Conservation (phyloP, 192 early-diverging fungal genomes). For the Rhizophlyctis rosea region DNA sequence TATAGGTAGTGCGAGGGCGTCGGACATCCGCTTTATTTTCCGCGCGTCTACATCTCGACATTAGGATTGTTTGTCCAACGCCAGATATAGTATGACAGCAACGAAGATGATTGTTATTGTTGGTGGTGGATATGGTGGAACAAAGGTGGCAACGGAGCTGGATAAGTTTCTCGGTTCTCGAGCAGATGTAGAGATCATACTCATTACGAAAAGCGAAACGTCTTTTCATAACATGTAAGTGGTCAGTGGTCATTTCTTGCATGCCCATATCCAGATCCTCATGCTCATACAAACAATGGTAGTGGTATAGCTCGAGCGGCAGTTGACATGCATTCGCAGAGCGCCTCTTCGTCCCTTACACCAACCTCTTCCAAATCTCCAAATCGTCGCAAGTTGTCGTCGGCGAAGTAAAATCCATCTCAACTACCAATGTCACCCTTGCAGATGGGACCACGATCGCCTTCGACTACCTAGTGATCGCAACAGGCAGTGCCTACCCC, state of each 20-base stretch:
- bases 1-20: too few species aligned
- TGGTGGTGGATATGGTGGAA: conserved; percentile 3
- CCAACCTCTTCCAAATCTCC: conserved; percentile 29
- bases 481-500: conserved; percentile 59
- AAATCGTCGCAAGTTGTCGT: conserved; percentile 43
- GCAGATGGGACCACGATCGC: conserved; percentile 44
- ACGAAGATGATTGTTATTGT: conserved; percentile 3
- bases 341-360: conserved; percentile 40
- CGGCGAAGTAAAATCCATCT: conserved; percentile 38
- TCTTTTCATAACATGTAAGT: conserved; percentile 2
- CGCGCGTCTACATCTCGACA: too few species aligned
- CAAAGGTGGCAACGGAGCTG: background rate
- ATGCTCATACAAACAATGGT: too few species aligned
- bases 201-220: background rate
- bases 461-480: conserved; percentile 66
- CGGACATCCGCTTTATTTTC: too few species aligned
- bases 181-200: background rate
- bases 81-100: too few species aligned
- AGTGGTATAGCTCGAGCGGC: conserved; percentile 26
- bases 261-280: too few species aligned
- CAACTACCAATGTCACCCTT: conserved; percentile 40
- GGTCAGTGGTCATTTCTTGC: too few species aligned
- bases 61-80: too few species aligned
- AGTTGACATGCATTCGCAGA: conserved; percentile 25
- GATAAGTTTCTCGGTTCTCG: background rate